Conservation (phyloP, 768 basidiomycete species). For the Mycena galopus region DNA sequence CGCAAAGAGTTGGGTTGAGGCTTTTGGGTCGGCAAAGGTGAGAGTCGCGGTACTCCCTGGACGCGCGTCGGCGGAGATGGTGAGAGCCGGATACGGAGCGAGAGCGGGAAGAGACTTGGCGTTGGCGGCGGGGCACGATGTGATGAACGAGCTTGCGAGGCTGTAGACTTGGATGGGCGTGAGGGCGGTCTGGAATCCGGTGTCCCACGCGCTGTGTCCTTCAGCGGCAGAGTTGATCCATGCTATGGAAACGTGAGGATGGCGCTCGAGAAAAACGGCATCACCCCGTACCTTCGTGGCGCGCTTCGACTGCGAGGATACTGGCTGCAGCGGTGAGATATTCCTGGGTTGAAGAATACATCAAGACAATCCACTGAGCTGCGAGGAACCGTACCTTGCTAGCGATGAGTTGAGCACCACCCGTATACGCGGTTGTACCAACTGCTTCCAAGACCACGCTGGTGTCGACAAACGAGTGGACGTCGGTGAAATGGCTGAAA, state of each 20-base stretch:
- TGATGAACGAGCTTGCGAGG: conserved; percentile 59
- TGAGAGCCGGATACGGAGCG: conserved; percentile 60
- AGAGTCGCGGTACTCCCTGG: conserved; percentile 45
- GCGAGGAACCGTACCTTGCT: conserved; percentile 34
- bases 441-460: conserved; percentile 67
- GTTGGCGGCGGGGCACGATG: conserved; percentile 66
- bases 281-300: conserved; percentile 51
- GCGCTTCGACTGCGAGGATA: conserved; percentile 69
- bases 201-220: conserved; percentile 58
- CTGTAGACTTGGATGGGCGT: conserved; percentile 56
- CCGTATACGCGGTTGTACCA: conserved; percentile 69
- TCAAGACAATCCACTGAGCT: not conserved
- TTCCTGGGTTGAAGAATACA: conserved; percentile 28
- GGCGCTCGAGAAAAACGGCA: not conserved
- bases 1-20: conserved; percentile 50
- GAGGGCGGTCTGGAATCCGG: conserved; percentile 61
- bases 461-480: conserved; percentile 57
- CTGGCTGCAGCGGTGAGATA: conserved; percentile 68
- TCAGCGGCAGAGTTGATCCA: conserved; percentile 62
- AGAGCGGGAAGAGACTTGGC: conserved; percentile 57
- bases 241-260: conserved; percentile 30
- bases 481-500: conserved; percentile 57
- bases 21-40: conserved; percentile 36
- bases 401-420: conserved; percentile 59
- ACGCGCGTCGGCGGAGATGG: conserved; percentile 42